Evolutionary conservation across 2,329 filamentous ascomycete species (phyloP), one percentile per base, ranked within the genome.

Genomic region (Penicillium sumatraense): DNA sequence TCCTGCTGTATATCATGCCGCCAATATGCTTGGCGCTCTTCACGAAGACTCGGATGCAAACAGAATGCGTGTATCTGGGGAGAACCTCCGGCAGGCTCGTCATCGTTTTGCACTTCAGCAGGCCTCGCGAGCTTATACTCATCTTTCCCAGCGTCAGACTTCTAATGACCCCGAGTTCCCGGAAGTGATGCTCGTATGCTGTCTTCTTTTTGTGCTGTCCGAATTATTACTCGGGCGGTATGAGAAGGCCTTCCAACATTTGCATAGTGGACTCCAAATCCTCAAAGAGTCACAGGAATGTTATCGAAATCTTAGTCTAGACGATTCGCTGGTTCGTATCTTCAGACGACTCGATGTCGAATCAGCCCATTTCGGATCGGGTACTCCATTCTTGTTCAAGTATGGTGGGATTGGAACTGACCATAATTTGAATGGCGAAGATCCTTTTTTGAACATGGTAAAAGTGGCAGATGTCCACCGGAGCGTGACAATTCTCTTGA

Each of bases 1-100:
- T 3, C 58, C 54, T 11, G 61, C 59, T 20, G 61, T 63, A 3
- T 60, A 52, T 41, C 59, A 63, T 52, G 56, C 61, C 5, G 50
- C 54, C 31, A 49, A 51, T 44, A 58, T 53, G 27, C 31, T 63
- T 11, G 57, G 53, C 14, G 57, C 60, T 5, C 24, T 60, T 3
- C 52, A 60, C 23, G 49, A 60, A 27, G 53, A 51, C 31, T 49
- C 50, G 10, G 46, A 50, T 21, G 36, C 35, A n/a, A 49, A 49
- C n/a, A 9, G 45, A 36, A 54, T 54, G 51, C 51, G 51, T 27
- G 26, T 54, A 16, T 54, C 46, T 18, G 51, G 51, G 27, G 44
- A 49, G 38, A 54, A 52, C n/a, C 50, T 52, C 8, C 31, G 33
- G 23, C 24, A 21, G 14, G 35, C 31, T 3, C 47, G 26, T 11